Percentiles rank a stretch among this genome's conserved stretches.
phyloP scores from a whole-genome alignment of 148 eudicot genomes.

The Polygonum maritimum region DNA sequence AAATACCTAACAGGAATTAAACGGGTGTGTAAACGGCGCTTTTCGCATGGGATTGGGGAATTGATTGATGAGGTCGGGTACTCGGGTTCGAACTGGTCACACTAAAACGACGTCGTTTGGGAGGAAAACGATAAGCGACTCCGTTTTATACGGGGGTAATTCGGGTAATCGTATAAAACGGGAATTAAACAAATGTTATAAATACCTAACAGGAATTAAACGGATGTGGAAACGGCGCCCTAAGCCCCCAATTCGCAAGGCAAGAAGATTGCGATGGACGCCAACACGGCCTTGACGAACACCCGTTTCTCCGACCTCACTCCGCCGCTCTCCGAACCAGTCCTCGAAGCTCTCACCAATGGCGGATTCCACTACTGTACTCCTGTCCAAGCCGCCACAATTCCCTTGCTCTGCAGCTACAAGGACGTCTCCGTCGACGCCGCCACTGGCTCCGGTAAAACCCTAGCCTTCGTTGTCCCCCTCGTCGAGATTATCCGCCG shows the following conservation, averaged over 20 bases:
- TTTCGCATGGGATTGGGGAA: neutral
- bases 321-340: constrained; percentile 54
- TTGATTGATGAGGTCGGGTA: neutral
- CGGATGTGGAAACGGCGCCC: constrained; percentile 3
- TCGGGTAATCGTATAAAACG: no score
- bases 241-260: neutral
- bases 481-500: constrained; percentile 77
- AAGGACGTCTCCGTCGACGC: constrained; percentile 94
- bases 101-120: neutral
- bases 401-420: constrained; percentile 57
- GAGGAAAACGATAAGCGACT: no score
- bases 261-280: constrained; percentile 11
- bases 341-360: constrained; percentile 42
- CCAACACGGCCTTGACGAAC: constrained; percentile 59
- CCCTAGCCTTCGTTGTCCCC: constrained; percentile 80
- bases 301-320: constrained; percentile 69
- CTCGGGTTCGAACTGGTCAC: no score
- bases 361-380: constrained; percentile 75
- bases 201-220: neutral
- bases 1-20: neutral
- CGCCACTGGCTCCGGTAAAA: constrained; percentile 96
- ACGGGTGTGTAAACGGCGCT: constrained; percentile 1
- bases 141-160: no score
- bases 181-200: no score
- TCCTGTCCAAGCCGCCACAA: constrained; percentile 90